phyloP scores from a whole-genome alignment of 371 early-diverging fungal species.

The Mortierella sp. region DNA sequence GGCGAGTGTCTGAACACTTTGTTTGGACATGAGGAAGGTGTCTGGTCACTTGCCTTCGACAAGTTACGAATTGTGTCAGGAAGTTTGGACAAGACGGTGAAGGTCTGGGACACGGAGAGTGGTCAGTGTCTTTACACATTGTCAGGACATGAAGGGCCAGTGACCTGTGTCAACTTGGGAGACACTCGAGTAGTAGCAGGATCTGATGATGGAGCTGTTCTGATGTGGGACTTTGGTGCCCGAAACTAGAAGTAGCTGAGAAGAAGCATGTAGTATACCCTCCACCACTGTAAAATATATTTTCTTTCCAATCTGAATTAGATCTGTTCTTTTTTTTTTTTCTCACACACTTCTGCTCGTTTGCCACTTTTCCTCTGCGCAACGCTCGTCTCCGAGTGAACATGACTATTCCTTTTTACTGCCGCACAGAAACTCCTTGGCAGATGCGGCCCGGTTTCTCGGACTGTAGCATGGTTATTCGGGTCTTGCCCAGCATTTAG shows the following conservation, averaged over 20 bases:
- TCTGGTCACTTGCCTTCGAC: slow-evolving; percentile 88
- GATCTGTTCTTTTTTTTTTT: not conserved
- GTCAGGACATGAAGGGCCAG: slow-evolving; percentile 70
- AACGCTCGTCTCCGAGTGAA: no score
- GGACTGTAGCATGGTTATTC: no score
- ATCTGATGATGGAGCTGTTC: slow-evolving; percentile 81
- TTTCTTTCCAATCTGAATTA: not conserved
- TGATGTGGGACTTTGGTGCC: slow-evolving; percentile 74
- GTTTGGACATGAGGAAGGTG: slow-evolving; percentile 91
- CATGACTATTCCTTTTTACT: no score
- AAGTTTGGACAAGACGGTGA: slow-evolving; percentile 85
- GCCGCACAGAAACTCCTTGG: no score
- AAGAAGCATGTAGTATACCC: not conserved
- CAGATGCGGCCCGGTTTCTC: no score
- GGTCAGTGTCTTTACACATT: slow-evolving; percentile 83
- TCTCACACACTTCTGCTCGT: not conserved
- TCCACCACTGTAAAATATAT: not conserved
- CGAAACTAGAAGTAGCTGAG: not conserved
- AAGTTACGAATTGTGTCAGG: slow-evolving; percentile 90
- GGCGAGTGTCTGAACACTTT: slow-evolving; percentile 83
- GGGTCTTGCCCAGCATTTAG: no score
- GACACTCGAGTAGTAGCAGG: slow-evolving; percentile 89
- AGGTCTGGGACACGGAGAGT: slow-evolving; percentile 92
- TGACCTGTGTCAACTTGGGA: slow-evolving; percentile 77
- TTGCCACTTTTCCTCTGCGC: no score